phyloP scores from a whole-genome alignment of 169 alveolate species.

The Plasmodium billcollinsi region DNA sequence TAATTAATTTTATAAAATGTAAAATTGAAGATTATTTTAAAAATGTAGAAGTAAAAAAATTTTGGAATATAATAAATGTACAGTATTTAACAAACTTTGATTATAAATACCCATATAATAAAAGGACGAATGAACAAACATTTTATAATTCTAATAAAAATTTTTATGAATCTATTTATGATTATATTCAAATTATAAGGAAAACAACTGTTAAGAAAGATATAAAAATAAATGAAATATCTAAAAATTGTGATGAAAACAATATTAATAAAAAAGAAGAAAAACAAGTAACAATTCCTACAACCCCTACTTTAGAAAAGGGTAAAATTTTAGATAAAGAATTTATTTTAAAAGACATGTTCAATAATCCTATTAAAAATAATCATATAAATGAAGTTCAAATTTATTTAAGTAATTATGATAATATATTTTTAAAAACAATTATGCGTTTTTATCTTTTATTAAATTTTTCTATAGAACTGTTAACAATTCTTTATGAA shows the following conservation, averaged over 20 bases:
- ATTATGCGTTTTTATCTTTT: constrained; percentile 54
- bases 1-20: constrained; percentile 41
- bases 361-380: constrained; percentile 40
- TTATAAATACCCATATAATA: constrained; percentile 3
- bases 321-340: constrained; percentile 31
- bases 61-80: constrained; percentile 57
- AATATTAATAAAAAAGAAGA: neutral
- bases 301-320: constrained; percentile 1
- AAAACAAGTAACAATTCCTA: neutral
- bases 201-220: constrained; percentile 28
- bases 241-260: constrained; percentile 1
- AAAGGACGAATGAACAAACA: constrained; percentile 1
- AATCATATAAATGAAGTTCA: constrained; percentile 31
- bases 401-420: constrained; percentile 56
- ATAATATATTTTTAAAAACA: constrained; percentile 52
- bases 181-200: constrained; percentile 54
- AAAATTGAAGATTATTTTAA: constrained; percentile 69
- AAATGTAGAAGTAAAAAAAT: constrained; percentile 64
- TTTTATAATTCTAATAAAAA: neutral
- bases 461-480: constrained; percentile 46
- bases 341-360: constrained; percentile 32
- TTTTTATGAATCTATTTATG: constrained; percentile 45
- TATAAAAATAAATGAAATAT: constrained; percentile 19
- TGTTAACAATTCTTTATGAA: constrained; percentile 40
- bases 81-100: constrained; percentile 41